Percentiles rank a stretch among this genome's conserved stretches.
Conservation (phyloP, 805 yeast genomes). For the Pichia manshurica region DNA sequence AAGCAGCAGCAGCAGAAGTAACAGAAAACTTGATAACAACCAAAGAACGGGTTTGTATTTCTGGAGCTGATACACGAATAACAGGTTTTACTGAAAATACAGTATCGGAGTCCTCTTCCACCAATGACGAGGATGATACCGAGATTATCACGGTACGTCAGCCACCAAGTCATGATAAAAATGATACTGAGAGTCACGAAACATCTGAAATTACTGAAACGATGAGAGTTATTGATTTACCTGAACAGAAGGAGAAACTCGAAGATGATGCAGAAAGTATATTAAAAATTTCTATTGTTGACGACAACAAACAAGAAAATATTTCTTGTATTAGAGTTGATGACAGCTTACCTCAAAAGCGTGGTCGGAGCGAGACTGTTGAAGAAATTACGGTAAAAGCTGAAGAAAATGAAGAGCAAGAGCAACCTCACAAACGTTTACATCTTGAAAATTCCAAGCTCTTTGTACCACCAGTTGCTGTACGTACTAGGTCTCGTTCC, state of each 20-base stretch:
- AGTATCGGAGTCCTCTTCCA: too few species aligned
- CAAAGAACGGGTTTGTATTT: background rate
- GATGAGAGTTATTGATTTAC: background rate
- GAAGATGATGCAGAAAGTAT: too few species aligned
- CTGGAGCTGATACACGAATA: too few species aligned
- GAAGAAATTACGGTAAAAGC: background rate
- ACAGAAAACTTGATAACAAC: background rate
- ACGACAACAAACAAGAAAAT: background rate
- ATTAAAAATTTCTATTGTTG: background rate
- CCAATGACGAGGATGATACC: too few species aligned
- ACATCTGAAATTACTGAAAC: background rate
- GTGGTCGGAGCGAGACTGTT: conserved; percentile 3
- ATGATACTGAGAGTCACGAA: too few species aligned
- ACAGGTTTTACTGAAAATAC: too few species aligned
- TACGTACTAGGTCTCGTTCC: conserved; percentile 21
- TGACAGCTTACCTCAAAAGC: background rate
- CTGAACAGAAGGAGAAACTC: background rate
- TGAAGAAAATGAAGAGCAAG: background rate
- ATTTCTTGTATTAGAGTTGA: too few species aligned
- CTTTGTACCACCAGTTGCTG: conserved; percentile 14
- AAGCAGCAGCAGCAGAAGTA: background rate
- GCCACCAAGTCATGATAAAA: too few species aligned
- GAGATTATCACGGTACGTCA: too few species aligned
- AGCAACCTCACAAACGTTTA: background rate
- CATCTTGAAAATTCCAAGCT: conserved; percentile 5